phyloP scores from a whole-genome alignment of 495 filamentous ascomycete species.

The Clavariopsis aquatica region DNA sequence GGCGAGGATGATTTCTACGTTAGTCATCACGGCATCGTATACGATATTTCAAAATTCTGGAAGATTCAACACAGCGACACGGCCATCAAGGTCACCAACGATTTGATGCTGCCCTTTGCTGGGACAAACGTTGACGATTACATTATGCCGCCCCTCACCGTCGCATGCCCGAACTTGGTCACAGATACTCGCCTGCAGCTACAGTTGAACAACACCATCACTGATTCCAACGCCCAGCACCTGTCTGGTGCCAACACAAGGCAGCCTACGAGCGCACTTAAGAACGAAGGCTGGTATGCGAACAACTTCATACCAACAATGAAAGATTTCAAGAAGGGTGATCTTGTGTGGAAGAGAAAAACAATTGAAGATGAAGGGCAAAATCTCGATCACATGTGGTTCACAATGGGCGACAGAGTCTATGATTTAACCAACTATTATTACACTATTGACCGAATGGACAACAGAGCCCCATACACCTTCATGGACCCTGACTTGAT shows the following conservation, averaged over 20 bases:
- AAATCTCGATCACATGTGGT: slow-evolving; percentile 71
- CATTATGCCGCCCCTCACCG: slow-evolving; percentile 75
- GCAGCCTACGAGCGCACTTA: slow-evolving; percentile 56
- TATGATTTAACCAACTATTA: slow-evolving; percentile 95
- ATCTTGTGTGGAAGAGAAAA: slow-evolving; percentile 65
- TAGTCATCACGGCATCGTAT: slow-evolving; percentile 83
- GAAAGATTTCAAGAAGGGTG: slow-evolving; percentile 80
- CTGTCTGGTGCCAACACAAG: slow-evolving; percentile 61
- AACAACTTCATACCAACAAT: slow-evolving; percentile 75
- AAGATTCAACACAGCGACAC: slow-evolving; percentile 76
- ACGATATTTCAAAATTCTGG: slow-evolving; percentile 90
- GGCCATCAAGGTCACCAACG: slow-evolving; percentile 56
- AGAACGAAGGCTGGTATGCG: slow-evolving; percentile 72
- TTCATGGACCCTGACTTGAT: slow-evolving; percentile 70
- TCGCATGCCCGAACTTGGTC: slow-evolving; percentile 70
- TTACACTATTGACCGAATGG: slow-evolving; percentile 59
- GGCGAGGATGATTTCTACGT: slow-evolving; percentile 81
- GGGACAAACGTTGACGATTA: slow-evolving; percentile 80
- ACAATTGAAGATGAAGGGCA: slow-evolving; percentile 64
- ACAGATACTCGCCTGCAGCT: slow-evolving; percentile 55
- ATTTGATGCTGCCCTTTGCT: slow-evolving; percentile 73
- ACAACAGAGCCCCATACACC: slow-evolving; percentile 55
- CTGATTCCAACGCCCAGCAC: slow-evolving; percentile 59
- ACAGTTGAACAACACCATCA: slow-evolving; percentile 61
- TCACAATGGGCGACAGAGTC: slow-evolving; percentile 69